Conservation (phyloP, 2,329 filamentous ascomycete genomes). For the Clonostachys sp. region DNA sequence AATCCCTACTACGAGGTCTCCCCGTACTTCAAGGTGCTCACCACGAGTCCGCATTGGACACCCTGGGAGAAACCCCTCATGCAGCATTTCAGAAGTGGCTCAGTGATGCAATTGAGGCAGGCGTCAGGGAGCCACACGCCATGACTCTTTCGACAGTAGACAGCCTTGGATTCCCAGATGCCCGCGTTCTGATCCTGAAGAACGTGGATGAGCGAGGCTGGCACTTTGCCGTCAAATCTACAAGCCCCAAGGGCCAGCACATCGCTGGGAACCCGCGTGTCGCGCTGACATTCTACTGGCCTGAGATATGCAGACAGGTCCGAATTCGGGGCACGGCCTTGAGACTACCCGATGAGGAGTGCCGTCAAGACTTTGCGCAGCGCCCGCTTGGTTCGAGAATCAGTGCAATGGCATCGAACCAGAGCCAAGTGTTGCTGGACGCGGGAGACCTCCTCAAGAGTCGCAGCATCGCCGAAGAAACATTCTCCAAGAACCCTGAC, state of each 20-base stretch:
- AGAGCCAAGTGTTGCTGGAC: no score
- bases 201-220: slow-evolving; percentile 5
- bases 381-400: no score
- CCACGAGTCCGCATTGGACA: no score
- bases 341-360: slow-evolving; percentile 1
- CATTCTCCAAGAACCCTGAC: no score
- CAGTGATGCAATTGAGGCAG: no score
- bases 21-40: no score
- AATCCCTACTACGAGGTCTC: no score
- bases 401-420: no score
- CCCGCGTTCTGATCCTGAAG: slow-evolving; percentile 6
- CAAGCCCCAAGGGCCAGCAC: slow-evolving; percentile 6
- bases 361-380: slow-evolving; percentile 1
- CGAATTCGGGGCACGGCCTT: slow-evolving; percentile 2
- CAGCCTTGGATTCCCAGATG: slow-evolving; percentile 4
- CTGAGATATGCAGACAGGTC: slow-evolving; percentile 4
- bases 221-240: slow-evolving; percentile 5
- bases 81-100: no score
- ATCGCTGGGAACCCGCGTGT: background rate
- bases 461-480: no score
- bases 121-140: slow-evolving; percentile 4
- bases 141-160: slow-evolving; percentile 7
- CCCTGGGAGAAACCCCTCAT: no score
- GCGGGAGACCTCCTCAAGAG: no score
- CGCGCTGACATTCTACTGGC: slow-evolving; percentile 7